Evolutionary conservation across 2,329 filamentous ascomycete species (phyloP).

Genomic region (Fusarium anguioides): DNA sequence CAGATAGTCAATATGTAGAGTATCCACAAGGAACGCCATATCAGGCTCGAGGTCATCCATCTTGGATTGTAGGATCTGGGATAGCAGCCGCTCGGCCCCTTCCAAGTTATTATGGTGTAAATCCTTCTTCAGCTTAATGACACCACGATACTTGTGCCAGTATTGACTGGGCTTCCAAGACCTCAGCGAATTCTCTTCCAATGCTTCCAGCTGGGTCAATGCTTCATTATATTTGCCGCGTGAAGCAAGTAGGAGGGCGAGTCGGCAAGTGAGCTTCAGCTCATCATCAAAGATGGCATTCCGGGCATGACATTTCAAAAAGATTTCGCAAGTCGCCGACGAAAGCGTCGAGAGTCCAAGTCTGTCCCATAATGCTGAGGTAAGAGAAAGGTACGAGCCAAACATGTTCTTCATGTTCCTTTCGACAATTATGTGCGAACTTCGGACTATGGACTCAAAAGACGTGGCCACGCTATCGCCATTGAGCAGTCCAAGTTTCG

Average conservation of each 20-base stretch:
- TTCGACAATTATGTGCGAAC: constrained; percentile 83
- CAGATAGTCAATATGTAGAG: constrained; percentile 64
- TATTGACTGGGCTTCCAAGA: constrained; percentile 83
- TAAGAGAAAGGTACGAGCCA: constrained; percentile 78
- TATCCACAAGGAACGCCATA: constrained; percentile 62
- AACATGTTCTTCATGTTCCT: constrained; percentile 78
- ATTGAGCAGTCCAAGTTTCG: constrained; percentile 79
- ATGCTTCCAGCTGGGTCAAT: constrained; percentile 52
- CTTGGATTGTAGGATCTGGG: constrained; percentile 64
- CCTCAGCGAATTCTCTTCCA: constrained; percentile 71
- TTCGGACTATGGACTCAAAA: constrained; percentile 83
- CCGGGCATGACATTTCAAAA: constrained; percentile 76
- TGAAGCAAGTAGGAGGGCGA: constrained; percentile 69
- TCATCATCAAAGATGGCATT: constrained; percentile 76
- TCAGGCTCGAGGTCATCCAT: constrained; percentile 64
- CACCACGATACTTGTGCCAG: constrained; percentile 73
- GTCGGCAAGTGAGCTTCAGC: constrained; percentile 77
- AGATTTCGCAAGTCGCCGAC: constrained; percentile 74
- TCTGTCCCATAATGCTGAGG: constrained; percentile 79
- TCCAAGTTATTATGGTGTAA: constrained; percentile 66
- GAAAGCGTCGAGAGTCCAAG: constrained; percentile 72
- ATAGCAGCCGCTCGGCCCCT: constrained; percentile 62
- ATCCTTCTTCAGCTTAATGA: constrained; percentile 73
- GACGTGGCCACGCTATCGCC: constrained; percentile 73
- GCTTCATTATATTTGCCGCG: constrained; percentile 79